These are phyloP conservation scores for Wolfiporia cocos DNA, from an alignment of 1,284 basidiomycete genomes.

Conservation along the genomic window DNA sequence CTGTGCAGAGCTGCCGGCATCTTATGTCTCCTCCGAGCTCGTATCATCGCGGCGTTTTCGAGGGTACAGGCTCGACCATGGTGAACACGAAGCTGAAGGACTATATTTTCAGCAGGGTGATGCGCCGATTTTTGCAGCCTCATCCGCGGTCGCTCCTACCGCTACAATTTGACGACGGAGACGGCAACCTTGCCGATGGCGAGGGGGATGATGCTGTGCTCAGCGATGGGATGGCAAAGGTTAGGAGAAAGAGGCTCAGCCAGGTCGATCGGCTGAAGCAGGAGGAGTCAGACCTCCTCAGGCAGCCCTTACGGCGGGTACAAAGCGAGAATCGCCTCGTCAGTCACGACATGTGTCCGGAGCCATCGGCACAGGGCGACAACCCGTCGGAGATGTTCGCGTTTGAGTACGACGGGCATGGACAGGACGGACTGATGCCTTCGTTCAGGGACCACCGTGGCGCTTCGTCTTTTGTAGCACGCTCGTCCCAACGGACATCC, in stretches of 20 bases:
- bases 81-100: conserved; percentile 93
- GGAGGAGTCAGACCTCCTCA: conserved; percentile 25
- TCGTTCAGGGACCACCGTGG: conserved; percentile 10
- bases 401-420: conserved; percentile 33
- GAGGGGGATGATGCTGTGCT: conserved; percentile 26
- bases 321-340: conserved; percentile 54
- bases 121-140: conserved; percentile 58
- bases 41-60: conserved; percentile 46
- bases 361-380: neutral
- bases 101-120: conserved; percentile 85
- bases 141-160: conserved; percentile 36
- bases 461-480: conserved; percentile 17
- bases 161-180: conserved; percentile 31
- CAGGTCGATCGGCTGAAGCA: conserved; percentile 32
- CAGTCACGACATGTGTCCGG: conserved; percentile 19
- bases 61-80: conserved; percentile 84
- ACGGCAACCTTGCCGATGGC: conserved; percentile 36
- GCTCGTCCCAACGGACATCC: conserved; percentile 44
- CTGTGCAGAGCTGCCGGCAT: conserved; percentile 4
- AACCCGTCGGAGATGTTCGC: conserved; percentile 34
- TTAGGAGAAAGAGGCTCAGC: conserved; percentile 25
- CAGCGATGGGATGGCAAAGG: conserved; percentile 29
- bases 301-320: conserved; percentile 44
- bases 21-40: conserved; percentile 15
- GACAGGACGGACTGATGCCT: neutral